Evolutionary conservation across 2,329 filamentous ascomycete genomes (phyloP).

Genomic region (Huntiella bhutanensis): DNA sequence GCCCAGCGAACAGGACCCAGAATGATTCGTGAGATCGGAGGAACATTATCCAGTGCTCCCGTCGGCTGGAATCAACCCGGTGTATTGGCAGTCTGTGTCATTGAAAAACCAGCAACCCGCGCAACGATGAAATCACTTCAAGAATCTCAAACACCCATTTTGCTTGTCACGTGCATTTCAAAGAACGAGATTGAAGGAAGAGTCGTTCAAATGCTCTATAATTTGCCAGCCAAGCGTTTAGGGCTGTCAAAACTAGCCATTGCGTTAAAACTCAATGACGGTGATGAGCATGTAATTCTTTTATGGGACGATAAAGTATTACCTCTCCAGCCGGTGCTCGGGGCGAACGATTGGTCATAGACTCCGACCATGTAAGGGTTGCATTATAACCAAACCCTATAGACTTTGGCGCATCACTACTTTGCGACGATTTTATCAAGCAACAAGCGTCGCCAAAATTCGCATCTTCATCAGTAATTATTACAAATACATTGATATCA

Average conservation of each 20-base stretch:
- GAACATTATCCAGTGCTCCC: slow-evolving; percentile 56
- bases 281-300: slow-evolving; percentile 27
- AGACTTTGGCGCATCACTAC: background rate
- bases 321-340: background rate
- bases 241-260: slow-evolving; percentile 43
- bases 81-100: slow-evolving; percentile 53
- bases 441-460: background rate
- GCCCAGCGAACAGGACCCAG: slow-evolving; percentile 33
- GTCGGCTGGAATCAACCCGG: slow-evolving; percentile 47
- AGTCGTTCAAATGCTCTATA: slow-evolving; percentile 56
- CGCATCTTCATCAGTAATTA: background rate
- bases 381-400: background rate
- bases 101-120: slow-evolving; percentile 51
- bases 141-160: slow-evolving; percentile 50
- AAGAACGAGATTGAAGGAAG: slow-evolving; percentile 29
- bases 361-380: background rate
- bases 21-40: slow-evolving; percentile 57
- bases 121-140: slow-evolving; percentile 58
- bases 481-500: background rate
- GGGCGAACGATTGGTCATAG: background rate
- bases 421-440: background rate
- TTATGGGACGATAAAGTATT: slow-evolving; percentile 26
- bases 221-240: slow-evolving; percentile 38
- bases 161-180: slow-evolving; percentile 40
- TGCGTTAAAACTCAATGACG: slow-evolving; percentile 20